A percentile compares a stretch with the other conserved stretches of the same genome.
phyloP scores from a whole-genome alignment of 306 rosid species.

The Gynostemma pentaphyllum region DNA sequence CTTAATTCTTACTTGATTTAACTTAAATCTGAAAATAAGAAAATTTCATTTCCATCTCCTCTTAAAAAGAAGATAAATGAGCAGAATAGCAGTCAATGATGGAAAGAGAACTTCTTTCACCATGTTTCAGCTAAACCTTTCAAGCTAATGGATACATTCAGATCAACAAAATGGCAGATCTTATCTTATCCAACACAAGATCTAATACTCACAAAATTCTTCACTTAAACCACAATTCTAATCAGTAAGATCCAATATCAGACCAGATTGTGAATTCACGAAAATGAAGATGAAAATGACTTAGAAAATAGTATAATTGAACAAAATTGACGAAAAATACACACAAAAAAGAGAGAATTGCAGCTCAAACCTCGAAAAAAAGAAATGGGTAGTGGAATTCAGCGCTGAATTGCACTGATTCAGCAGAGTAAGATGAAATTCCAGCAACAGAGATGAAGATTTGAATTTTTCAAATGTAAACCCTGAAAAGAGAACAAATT shows the following conservation, averaged over 20 bases:
- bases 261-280: not conserved
- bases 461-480: not conserved
- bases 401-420: not conserved
- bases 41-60: not conserved
- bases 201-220: not conserved
- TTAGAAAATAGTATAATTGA: not conserved
- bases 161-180: not conserved
- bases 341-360: not conserved
- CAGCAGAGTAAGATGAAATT: slow-evolving; percentile 1
- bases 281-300: not conserved
- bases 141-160: not conserved
- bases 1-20: not conserved
- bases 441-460: not conserved
- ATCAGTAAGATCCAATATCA: not conserved
- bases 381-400: not conserved
- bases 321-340: not conserved
- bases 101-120: not conserved
- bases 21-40: not conserved
- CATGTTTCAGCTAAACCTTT: not conserved
- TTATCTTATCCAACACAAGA: not conserved
- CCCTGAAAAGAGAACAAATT: not conserved
- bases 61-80: not conserved
- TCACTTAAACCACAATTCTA: not conserved
- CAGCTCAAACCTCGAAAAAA: not conserved
- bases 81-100: not conserved